Evolutionary conservation across 2,329 filamentous ascomycete species (phyloP).

Genomic region (Rhytidhysteron rufulum): DNA sequence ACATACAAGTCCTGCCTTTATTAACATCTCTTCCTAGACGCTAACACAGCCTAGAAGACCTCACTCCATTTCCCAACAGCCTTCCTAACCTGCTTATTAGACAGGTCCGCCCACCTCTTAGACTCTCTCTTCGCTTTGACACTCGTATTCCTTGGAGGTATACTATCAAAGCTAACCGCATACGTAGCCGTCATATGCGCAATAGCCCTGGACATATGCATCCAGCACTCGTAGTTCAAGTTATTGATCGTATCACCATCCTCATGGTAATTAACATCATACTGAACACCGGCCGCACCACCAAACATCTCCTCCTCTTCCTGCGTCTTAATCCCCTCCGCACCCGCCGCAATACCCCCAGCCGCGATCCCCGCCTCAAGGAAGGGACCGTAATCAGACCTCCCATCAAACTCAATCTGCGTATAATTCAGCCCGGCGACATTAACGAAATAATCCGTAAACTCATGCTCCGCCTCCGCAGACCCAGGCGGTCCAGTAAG

Average conservation of each 20-base stretch:
- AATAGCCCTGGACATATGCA: conserved; percentile 37
- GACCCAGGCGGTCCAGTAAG: conserved; percentile 28
- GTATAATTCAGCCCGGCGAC: conserved; percentile 23
- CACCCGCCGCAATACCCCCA: conserved; percentile 36
- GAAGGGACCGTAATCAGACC: conserved; percentile 37
- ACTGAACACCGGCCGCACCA: conserved; percentile 30
- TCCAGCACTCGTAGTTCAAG: conserved; percentile 29
- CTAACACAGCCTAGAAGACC: too few relatives aligned
- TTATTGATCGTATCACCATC: conserved; percentile 34
- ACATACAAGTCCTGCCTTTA: too few relatives aligned
- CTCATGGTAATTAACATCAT: conserved; percentile 37
- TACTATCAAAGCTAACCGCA: conserved; percentile 20
- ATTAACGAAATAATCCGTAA: conserved; percentile 30
- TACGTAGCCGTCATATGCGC: conserved; percentile 32
- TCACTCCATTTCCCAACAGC: too few relatives aligned
- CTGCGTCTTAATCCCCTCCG: conserved; percentile 35
- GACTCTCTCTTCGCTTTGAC: too few relatives aligned
- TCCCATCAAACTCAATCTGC: conserved; percentile 32
- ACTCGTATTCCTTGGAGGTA: conserved; percentile 27
- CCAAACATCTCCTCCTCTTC: conserved; percentile 32
- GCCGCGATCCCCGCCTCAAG: conserved; percentile 33
- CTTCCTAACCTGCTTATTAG: too few relatives aligned
- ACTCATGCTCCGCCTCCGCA: conserved; percentile 26
- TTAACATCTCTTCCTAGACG: too few relatives aligned
- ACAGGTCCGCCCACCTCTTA: too few relatives aligned